Evolutionary conservation across 208 protist genomes (phyloP).

Genomic region (Leishmania major): DNA sequence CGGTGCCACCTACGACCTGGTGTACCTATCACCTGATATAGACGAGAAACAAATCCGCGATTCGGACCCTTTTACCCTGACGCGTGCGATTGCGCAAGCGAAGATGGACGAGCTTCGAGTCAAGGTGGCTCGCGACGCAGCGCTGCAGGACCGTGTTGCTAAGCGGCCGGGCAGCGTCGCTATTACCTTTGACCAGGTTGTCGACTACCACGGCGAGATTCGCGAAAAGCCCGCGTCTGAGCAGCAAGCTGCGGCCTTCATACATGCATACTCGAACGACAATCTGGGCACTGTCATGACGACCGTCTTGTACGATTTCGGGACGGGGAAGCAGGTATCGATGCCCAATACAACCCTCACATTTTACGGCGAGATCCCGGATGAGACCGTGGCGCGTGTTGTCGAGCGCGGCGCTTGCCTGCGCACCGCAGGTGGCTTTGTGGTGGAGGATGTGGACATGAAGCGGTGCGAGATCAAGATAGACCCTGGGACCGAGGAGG

Average conservation of each 20-base stretch:
- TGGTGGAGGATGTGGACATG: constrained; percentile 83
- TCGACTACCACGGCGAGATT: constrained; percentile 72
- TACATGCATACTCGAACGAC: constrained; percentile 67
- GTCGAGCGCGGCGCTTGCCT: constrained; percentile 52
- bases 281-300: constrained; percentile 66
- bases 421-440: constrained; percentile 70
- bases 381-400: constrained; percentile 54
- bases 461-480: constrained; percentile 40
- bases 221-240: constrained; percentile 76
- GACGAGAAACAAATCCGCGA: constrained; percentile 77
- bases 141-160: constrained; percentile 13
- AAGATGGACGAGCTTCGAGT: constrained; percentile 41
- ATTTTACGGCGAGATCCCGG: constrained; percentile 54
- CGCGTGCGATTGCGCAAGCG: constrained; percentile 41
- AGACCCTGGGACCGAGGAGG: constrained; percentile 52
- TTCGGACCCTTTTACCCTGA: constrained; percentile 57
- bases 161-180: constrained; percentile 41
- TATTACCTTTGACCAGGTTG: constrained; percentile 88
- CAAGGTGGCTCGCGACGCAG: constrained; percentile 13
- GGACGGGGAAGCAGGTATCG: constrained; percentile 23
- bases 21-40: constrained; percentile 79
- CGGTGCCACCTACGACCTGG: constrained; percentile 37
- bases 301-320: constrained; percentile 55
- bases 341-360: constrained; percentile 61
- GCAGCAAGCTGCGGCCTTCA: constrained; percentile 54